Evolutionary conservation across 177 flowering plant genomes (phyloP), one percentile per base, ranked within the genome.

Genomic region (Vitis hybrid): DNA sequence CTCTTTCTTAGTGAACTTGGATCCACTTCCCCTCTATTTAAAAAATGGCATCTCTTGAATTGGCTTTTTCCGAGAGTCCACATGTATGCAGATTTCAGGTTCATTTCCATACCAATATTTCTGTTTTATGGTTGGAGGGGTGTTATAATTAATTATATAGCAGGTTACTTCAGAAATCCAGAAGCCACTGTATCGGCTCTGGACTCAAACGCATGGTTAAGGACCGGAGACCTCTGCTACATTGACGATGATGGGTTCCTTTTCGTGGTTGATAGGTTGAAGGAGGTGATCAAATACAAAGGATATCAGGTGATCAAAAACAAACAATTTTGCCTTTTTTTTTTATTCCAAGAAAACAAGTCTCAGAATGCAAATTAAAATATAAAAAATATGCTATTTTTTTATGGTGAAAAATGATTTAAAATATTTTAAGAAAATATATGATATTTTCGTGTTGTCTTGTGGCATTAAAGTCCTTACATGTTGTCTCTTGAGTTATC

Each of bases 241-340:
- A 77, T 93, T 7, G 97, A 93, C 56, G 86, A 84, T 15, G 94
- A 91, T 62, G 97, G 98, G 1, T 88, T 71, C 73, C 70, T 93
- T 49, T 93, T 88, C 67, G 87, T 91, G 18, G 93, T 93, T 5
- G 98, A 93, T 77, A 81, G 97, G 75, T 74, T 93, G 69, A 88
- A 93, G 78, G 98, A 93, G 78, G 84, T 93, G 60, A 91, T 93
- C 73, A 93, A 93, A 63, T 93, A 93, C 84, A 93, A 93, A 71
- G 98, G 91, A 1, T 90, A 93, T 72, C 94, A 91, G 97, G 97
- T 92, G 30, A 72, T n/a, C 50, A 10, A 52, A 7, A 0, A 52
- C 14, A 52, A 52, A 52, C 55, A 52, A 52, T 15, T 10, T 10
- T 52, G 12, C 55, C 12, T 52, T 10, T 52, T 52, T 10, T 10